Base-by-base conservation (phyloP, 371 early-diverging fungal genomes). In the Circinella minor region DNA sequence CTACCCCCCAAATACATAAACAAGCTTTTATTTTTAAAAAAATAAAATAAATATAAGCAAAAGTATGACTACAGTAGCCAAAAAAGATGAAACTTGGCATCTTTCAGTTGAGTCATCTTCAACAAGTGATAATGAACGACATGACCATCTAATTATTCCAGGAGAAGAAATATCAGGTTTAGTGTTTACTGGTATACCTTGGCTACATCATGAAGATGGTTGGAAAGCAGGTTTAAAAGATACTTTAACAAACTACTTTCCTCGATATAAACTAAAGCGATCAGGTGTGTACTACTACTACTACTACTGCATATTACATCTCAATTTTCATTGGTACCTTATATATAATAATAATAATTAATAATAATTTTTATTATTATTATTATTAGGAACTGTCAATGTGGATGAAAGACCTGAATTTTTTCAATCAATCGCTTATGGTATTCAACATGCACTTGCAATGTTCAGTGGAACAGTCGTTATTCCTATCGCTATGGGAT, bases 391-490 rank as follows among this genome's bases (percentile, higher is more conserved):
- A 67, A 57, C 72, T 46, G 76, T 84, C 39, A 68, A 76, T 46
- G 77, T 82, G 62, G 82, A 85, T 54, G 87, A 88, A 72, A 75
- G 88, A 66, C 84, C 85, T 20, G 69, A 80, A 37, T 65, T 72
- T 1, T 48, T 67, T 13, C 81, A 82, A 27, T 71, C 80, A 36
- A 47, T 86, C 13, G 70, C 86, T 34, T 76, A 86, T 75, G 87
- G 85, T 36, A 48, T 83, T 34, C 89, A 89, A 62, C 87, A 88
- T 78, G 80, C 84, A 13, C 65, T 88, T 47, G 84, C 89, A 20
- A 87, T 88, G 89, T 86, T 87, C 76, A 88, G 89, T 27, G 85
- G 81, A 14, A 89, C 89, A 9, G 81, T 89, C 0, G 69, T 88
- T 48, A 79, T 71, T 57, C 71, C 89, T 36, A 70, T 84, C 11